phyloP scores from a whole-genome alignment of 1,284 basidiomycete species.

The Boletellus dicymbophilus region DNA sequence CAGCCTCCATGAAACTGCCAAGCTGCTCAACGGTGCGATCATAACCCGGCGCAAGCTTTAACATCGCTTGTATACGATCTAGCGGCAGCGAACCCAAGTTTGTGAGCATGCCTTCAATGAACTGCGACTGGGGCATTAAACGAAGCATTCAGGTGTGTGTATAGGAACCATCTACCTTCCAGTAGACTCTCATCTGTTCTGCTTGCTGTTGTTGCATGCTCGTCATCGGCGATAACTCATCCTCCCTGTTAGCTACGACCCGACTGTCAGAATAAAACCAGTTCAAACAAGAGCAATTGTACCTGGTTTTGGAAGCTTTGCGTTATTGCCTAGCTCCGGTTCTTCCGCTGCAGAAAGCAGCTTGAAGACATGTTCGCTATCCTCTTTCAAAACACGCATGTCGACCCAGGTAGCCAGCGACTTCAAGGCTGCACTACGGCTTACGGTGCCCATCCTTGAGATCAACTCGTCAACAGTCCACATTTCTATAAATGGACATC shows the following conservation, averaged over 20 bases:
- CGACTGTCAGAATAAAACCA: conserved; percentile 9
- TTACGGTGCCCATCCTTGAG: conserved; percentile 61
- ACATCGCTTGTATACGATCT: conserved; percentile 81
- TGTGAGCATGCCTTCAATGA: conserved; percentile 83
- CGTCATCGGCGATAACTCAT: conserved; percentile 53
- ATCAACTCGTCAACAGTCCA: conserved; percentile 74
- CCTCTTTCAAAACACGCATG: conserved; percentile 76
- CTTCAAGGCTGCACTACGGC: conserved; percentile 63
- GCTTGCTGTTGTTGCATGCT: conserved; percentile 76
- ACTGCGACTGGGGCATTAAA: conserved; percentile 42
- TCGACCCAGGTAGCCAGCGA: conserved; percentile 85
- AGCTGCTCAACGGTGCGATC: conserved; percentile 78
- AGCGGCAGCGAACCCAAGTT: conserved; percentile 75
- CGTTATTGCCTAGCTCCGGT: conserved; percentile 21
- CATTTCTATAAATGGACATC: conserved; percentile 43
- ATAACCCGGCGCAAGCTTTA: conserved; percentile 80
- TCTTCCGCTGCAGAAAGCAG: conserved; percentile 66
- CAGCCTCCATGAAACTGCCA: conserved; percentile 74
- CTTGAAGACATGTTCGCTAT: conserved; percentile 55
- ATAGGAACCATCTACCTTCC: conserved; percentile 63
- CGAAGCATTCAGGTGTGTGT: neutral
- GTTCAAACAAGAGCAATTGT: neutral
- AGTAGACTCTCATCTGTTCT: conserved; percentile 83
- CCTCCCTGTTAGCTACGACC: conserved; percentile 28
- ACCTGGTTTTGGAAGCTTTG: conserved; percentile 36